Conservation (phyloP, 768 basidiomycete genomes). For the Strobilomyces echinocephalus region DNA sequence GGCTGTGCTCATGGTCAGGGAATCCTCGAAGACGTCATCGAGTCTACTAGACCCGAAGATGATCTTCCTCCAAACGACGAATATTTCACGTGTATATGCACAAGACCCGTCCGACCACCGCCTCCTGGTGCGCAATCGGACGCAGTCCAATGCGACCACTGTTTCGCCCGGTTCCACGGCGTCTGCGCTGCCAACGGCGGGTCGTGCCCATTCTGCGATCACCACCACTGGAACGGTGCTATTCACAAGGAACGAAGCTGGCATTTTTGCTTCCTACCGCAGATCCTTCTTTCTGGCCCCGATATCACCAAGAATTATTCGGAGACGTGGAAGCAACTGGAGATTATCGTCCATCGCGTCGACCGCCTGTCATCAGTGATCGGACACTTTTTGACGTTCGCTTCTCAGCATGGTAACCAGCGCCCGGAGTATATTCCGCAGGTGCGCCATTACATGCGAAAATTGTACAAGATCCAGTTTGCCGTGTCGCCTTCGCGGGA, state of each 20-base stretch:
- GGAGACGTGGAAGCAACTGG: slow-evolving; percentile 73
- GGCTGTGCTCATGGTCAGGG: slow-evolving; percentile 55
- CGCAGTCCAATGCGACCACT: slow-evolving; percentile 88
- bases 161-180: slow-evolving; percentile 81
- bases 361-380: slow-evolving; percentile 72
- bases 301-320: slow-evolving; percentile 77
- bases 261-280: slow-evolving; percentile 78
- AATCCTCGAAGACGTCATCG: slow-evolving; percentile 71
- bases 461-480: slow-evolving; percentile 84
- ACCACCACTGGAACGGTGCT: slow-evolving; percentile 86
- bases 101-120: slow-evolving; percentile 71
- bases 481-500: slow-evolving; percentile 80
- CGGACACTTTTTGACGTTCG: slow-evolving; percentile 75
- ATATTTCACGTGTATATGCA: slow-evolving; percentile 84
- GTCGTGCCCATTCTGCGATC: slow-evolving; percentile 88
- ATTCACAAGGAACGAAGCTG: slow-evolving; percentile 78
- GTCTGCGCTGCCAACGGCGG: slow-evolving; percentile 84
- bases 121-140: slow-evolving; percentile 69
- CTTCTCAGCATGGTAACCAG: slow-evolving; percentile 64
- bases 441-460: slow-evolving; percentile 87
- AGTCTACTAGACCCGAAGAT: slow-evolving; percentile 70
- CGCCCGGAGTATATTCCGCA: slow-evolving; percentile 74
- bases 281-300: slow-evolving; percentile 67
- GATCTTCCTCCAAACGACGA: slow-evolving; percentile 76
- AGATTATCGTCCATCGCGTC: slow-evolving; percentile 73